Evolutionary conservation across 495 filamentous ascomycete species (phyloP), one percentile per base, ranked within the genome.

Genomic region (Penicillium argentinense): DNA sequence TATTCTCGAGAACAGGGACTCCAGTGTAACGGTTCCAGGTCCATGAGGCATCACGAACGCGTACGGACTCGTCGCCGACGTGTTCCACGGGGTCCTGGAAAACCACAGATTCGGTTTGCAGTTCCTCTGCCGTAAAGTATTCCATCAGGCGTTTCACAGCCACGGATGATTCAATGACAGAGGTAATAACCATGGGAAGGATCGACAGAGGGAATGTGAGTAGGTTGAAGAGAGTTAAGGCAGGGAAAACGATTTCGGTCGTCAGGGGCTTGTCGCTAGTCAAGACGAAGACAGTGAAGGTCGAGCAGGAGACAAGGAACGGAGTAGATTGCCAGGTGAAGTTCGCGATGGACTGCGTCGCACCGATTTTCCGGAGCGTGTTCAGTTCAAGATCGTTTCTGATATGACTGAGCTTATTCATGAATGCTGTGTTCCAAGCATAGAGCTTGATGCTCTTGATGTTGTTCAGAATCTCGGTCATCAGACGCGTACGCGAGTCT

Each of bases 241-340:
- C 90, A 11, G 95, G 92, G 68, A 99, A 99, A 18, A 99, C 89
- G 54, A 99, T 91, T 1, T 95, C 88, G 0, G 90, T 96, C 13
- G 89, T 93, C 61, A 99, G 67, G 21, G 95, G 92, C 24, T 73
- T 72, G 52, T 91, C 76, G 29, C 79, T 80, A 1, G 87, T 95
- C 41, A 93, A 73, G 33, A 97, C 95, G 57, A 93, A 99, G 13
- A 97, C 88, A 11, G 88, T 84, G 60, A 99, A 99, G 8, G 93
- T 97, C 7, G 88, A 90, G 72, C 92, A 97, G 11, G 95, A 97
- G 11, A 99, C 95, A 24, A 99, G 79, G 74, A 99, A 99, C 7
- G 95, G 95, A 8, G 95, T 97, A n/a, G 88, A 93, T n/a, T 88
- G 88, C 95, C 95, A 99, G 18, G 95, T 97, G 49, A 99, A 99